A percentile compares a stretch with the other conserved stretches of the same genome.
Evolutionary conservation across 2,329 filamentous ascomycete genomes (phyloP).

Genomic region (Paraphaeosphaeria sporulosa): DNA sequence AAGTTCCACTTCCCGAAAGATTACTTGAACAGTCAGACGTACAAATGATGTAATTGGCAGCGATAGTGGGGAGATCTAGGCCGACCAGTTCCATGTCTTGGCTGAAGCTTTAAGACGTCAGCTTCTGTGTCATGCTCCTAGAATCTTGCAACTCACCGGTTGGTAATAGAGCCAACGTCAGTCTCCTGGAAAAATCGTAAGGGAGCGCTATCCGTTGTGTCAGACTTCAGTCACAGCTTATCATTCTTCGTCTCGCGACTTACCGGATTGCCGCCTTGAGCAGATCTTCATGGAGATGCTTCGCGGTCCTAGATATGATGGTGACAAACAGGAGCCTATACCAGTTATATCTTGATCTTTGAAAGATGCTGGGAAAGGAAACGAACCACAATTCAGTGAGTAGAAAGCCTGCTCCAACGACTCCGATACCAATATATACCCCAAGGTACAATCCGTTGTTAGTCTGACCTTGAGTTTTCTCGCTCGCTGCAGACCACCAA

Average conservation of each 20-base stretch:
- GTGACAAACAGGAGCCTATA: slow-evolving; percentile 16
- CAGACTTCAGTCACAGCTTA: slow-evolving; percentile 1
- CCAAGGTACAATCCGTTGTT: slow-evolving; percentile 14
- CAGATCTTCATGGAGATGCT: slow-evolving; percentile 16
- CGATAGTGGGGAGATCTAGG: slow-evolving; percentile 16
- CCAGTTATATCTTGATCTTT: slow-evolving; percentile 7
- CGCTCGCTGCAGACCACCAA: slow-evolving; percentile 17
- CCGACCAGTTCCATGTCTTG: slow-evolving; percentile 19
- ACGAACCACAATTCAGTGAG: slow-evolving; percentile 15
- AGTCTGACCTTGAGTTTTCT: slow-evolving; percentile 10
- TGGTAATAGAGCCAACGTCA: slow-evolving; percentile 16
- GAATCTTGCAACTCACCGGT: slow-evolving; percentile 15
- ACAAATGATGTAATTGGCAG: slow-evolving; percentile 19
- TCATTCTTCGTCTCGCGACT: slow-evolving; percentile 8
- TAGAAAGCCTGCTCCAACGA: slow-evolving; percentile 15
- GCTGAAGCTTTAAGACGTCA: slow-evolving; percentile 19
- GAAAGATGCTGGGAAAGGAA: not conserved
- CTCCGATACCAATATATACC: slow-evolving; percentile 12
- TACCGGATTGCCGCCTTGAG: slow-evolving; percentile 16
- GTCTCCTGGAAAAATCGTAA: slow-evolving; percentile 18
- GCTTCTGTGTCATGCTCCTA: slow-evolving; percentile 6
- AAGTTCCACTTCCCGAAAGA: slow-evolving; percentile 3
- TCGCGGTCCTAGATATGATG: slow-evolving; percentile 19
- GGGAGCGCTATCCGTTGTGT: slow-evolving; percentile 13
- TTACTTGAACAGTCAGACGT: slow-evolving; percentile 9